A percentile compares a stretch with the other conserved stretches of the same genome.
These are phyloP conservation scores for Metschnikowia cubensis DNA, from an alignment of 805 yeast species.

Conservation along the genomic window DNA sequence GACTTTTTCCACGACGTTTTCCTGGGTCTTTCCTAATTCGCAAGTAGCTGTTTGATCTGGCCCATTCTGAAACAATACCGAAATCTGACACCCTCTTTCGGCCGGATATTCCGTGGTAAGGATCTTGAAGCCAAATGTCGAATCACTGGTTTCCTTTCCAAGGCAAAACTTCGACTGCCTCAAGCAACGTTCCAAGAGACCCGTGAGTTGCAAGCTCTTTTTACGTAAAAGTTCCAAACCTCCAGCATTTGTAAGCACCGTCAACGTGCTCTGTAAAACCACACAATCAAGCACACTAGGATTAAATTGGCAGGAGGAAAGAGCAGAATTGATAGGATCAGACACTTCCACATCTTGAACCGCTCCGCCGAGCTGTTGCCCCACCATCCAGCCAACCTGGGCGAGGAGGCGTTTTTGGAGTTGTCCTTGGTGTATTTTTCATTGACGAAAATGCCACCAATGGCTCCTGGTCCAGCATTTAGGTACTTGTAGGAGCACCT, in stretches of 20 bases:
- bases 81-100: constrained; percentile 79
- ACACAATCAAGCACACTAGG: constrained; percentile 87
- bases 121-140: constrained; percentile 51
- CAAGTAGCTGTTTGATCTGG: too few relatives aligned
- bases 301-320: constrained; percentile 85
- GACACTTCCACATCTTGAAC: constrained; percentile 76
- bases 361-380: constrained; percentile 71
- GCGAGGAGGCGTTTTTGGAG: constrained; percentile 34
- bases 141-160: constrained; percentile 16
- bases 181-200: constrained; percentile 49
- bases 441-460: constrained; percentile 81
- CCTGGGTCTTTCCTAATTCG: constrained; percentile 5
- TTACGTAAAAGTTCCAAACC: constrained; percentile 57
- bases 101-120: constrained; percentile 58
- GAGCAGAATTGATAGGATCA: constrained; percentile 79
- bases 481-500: constrained; percentile 93
- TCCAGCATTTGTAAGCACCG: constrained; percentile 55
- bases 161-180: constrained; percentile 44
- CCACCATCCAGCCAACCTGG: constrained; percentile 97
- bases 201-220: constrained; percentile 57
- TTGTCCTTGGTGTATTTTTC: constrained; percentile 40
- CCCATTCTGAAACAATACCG: constrained; percentile 55
- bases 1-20: constrained; percentile 60
- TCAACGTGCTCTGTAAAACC: constrained; percentile 62
- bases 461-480: constrained; percentile 91